Evolutionary conservation across 2,329 filamentous ascomycete species (phyloP), one percentile per base, ranked within the genome.

Genomic region (Alternaria sp.): DNA sequence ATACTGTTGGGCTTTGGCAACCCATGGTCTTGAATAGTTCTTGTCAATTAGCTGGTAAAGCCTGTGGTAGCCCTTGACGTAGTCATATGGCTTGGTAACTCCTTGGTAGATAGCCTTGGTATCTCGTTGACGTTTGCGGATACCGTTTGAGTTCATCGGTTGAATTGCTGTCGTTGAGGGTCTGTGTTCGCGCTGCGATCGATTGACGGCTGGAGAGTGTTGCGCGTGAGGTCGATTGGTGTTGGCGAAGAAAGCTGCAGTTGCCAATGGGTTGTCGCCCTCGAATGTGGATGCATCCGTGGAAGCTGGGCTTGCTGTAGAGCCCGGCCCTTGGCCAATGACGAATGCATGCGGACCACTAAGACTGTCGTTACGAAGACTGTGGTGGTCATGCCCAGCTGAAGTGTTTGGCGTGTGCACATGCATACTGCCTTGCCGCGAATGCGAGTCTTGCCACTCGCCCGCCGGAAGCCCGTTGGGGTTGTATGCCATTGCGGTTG

Each of bases 71-170:
- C 92, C 93, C 44, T 88, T 87, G 1, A 94, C 93, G 74, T 98
- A 98, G 10, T 92, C 90, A 75, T 98, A 97, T 5, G 95, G 94
- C 72, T 95, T 90, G 63, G 91, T 93, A 72, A 99, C 93, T 41
- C 88, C 91, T 64, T 94, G 89, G 78, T 98, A 99, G 57, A 98
- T 92, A 50, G 88, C 87, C 0, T 92, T 94, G 5, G 94, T 91
- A 73, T 97, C 93, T 40, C 86, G 84, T 52, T 85, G 83, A 36
- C 85, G 83, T 72, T 86, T 88, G 38, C 79, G 74, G 66, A 74
- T 50, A 11, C 68, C 70, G 57, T 77, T 80, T 12, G 70, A 71
- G 50, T 76, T 73, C 32, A 73, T 60, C 12, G 70, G 71, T 50
- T 76, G 74, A 0, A 78, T 60, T 1, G 77, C 74, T 14, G 76